Percentiles rank a stretch among this genome's conserved stretches.
phyloP scores from a whole-genome alignment of 2,329 filamentous ascomycete species.

The Colletotrichum plurivorum region DNA sequence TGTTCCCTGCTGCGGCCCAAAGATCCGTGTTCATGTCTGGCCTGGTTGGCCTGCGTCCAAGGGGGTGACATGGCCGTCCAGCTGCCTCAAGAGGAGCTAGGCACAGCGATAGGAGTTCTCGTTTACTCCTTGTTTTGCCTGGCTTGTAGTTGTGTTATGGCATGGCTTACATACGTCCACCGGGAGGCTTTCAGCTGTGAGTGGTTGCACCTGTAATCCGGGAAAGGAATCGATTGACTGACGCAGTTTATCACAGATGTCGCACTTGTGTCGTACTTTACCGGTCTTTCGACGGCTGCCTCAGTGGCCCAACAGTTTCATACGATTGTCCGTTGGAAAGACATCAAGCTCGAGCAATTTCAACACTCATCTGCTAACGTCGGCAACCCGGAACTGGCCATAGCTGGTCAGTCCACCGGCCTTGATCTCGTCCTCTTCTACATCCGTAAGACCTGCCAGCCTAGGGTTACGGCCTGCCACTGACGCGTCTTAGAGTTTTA shows the following conservation, averaged over 20 bases:
- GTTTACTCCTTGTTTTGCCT: conserved; percentile 54
- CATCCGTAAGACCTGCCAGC: conserved; percentile 54
- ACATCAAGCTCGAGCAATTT: conserved; percentile 57
- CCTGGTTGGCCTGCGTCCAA: conserved; percentile 19
- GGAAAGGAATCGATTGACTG: conserved; percentile 6
- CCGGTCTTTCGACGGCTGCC: conserved; percentile 52
- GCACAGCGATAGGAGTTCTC: conserved; percentile 51
- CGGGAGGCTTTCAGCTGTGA: conserved; percentile 58
- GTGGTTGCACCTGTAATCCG: conserved; percentile 36
- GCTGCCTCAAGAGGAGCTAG: conserved; percentile 51
- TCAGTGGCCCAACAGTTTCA: conserved; percentile 60
- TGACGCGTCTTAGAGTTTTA: conserved; percentile 59
- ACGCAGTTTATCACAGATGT: conserved; percentile 51
- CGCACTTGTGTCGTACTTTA: conserved; percentile 54
- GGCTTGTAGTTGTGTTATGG: conserved; percentile 48
- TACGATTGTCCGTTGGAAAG: conserved; percentile 55
- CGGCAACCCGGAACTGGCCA: conserved; percentile 56
- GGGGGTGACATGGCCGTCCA: conserved; percentile 52
- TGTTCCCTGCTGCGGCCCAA: conserved; percentile 25
- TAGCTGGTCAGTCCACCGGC: conserved; percentile 57
- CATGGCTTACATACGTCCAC: conserved; percentile 56
- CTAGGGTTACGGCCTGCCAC: not conserved
- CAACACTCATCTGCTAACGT: conserved; percentile 51
- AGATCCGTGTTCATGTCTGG: conserved; percentile 36
- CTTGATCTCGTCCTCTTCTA: conserved; percentile 61